A percentile compares a stretch with the other conserved stretches of the same genome.
phyloP scores from a whole-genome alignment of 345 rosid genomes.

The Bruguiera gymnorhiza region DNA sequence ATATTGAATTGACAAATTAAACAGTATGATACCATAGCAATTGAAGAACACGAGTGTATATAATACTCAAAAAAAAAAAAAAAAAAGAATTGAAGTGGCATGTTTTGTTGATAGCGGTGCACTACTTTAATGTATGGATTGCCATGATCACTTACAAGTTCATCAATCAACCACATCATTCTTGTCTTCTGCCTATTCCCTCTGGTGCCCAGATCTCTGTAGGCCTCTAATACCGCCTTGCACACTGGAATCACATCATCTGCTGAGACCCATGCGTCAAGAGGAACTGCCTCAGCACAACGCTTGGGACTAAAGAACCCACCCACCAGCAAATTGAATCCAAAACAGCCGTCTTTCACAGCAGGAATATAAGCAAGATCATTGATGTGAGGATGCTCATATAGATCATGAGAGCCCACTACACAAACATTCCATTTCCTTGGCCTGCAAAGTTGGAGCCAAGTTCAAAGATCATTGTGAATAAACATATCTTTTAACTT shows the following conservation, averaged over 20 bases:
- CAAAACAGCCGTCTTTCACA: constrained; percentile 61
- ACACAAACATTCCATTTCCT: constrained; percentile 96
- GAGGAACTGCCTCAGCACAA: constrained; percentile 89
- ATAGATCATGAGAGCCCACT: constrained; percentile 90
- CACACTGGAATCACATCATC: constrained; percentile 71
- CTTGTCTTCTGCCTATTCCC: constrained; percentile 90
- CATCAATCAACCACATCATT: constrained; percentile 99
- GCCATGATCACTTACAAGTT: constrained; percentile 57
- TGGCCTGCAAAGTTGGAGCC: constrained; percentile 51
- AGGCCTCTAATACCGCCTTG: constrained; percentile 78
- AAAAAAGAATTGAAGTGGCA: background rate
- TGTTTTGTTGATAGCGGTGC: background rate
- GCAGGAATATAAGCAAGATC: constrained; percentile 99
- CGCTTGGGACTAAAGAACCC: constrained; percentile 92
- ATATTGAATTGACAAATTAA: background rate
- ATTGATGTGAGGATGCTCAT: constrained; percentile 96
- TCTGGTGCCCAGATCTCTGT: constrained; percentile 81
- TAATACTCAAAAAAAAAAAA: background rate
- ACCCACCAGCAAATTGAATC: constrained; percentile 89
- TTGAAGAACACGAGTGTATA: background rate
- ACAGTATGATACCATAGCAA: background rate
- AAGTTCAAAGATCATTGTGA: constrained; percentile 1
- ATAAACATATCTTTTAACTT: background rate
- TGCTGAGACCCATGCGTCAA: constrained; percentile 88
- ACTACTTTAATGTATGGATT: background rate